Base-by-base conservation (phyloP, 2,329 filamentous ascomycete genomes). In the Pseudocercospora macadamiae region DNA sequence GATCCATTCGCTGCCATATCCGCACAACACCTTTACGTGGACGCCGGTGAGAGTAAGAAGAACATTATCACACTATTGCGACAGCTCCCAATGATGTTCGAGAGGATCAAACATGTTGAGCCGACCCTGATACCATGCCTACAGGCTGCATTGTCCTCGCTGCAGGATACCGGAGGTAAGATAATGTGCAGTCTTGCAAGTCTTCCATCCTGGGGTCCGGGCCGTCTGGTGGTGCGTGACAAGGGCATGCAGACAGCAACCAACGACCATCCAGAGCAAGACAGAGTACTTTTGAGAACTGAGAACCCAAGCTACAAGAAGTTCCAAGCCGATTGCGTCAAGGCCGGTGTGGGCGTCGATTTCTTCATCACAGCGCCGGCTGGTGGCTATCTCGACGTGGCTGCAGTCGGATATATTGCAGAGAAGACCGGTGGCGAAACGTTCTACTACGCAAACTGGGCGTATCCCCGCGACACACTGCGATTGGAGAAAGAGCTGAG, bases 401-500 rank as follows among this genome's bases (percentile, higher is more conserved):
- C 92, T 30, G 96, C 93, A 2, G 89, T 97, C 67, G 90, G 93
- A 39, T 89, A 96, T 74, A 85, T 96, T 19, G 86, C 95, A 28
- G 87, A 91, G 39, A 87, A 89, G 26, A 96, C 91, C n/a, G 95
- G 95, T 54, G 95, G 95, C 63, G 95, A 99, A 74, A 90, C 89
- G 0, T 99, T 93, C 76, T 97, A 96, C 77, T 99, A 96, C 73
- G 93, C 95, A 45, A 99, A 97, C 74, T 99, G 96, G 78, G 87
- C 96, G 59, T 86, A 89, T 6, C 90, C 90, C 6, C 86, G 95
- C 34, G 95, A 99, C 74, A 86, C 88, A 42, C 82, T 90, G 56
- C 96, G 93, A 77, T 78, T 99, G 36, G 89, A 88, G 2, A 84
- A 89, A 48, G 95, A 99, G 77, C 86, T 99, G 64, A 86, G 87